These are phyloP conservation scores for Leptomonas seymouri DNA, from an alignment of 208 protist genomes.

Conservation along the genomic window DNA sequence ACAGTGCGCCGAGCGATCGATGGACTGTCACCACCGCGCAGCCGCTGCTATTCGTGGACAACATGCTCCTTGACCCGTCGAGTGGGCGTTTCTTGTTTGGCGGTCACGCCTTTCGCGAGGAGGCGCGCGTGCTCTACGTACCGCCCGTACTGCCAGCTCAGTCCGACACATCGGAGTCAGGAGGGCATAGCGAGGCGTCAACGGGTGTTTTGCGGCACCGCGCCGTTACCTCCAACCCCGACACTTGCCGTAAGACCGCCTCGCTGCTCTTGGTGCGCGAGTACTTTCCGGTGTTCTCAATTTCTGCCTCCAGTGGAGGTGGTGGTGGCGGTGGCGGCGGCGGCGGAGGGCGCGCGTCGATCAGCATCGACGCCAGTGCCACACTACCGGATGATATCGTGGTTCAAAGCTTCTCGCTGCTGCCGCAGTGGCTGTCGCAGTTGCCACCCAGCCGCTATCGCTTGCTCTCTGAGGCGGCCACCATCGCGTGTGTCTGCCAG, in stretches of 20 bases:
- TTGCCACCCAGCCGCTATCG: conserved; percentile 45
- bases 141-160: background rate
- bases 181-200: background rate
- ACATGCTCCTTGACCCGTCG: conserved; percentile 71
- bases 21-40: conserved; percentile 44
- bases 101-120: conserved; percentile 68
- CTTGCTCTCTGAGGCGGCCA: conserved; percentile 27
- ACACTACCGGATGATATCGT: conserved; percentile 6
- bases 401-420: conserved; percentile 75
- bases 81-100: conserved; percentile 59
- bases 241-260: background rate
- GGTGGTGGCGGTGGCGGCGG: too few relatives aligned
- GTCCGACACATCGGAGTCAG: background rate
- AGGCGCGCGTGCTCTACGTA: conserved; percentile 61
- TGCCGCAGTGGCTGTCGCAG: conserved; percentile 36
- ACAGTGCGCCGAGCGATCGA: background rate
- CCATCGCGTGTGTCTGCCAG: conserved; percentile 11
- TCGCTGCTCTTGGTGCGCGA: conserved; percentile 60
- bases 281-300: conserved; percentile 53
- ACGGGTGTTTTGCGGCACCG: background rate
- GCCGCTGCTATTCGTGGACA: conserved; percentile 54
- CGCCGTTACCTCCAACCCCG: background rate
- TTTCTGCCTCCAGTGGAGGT: background rate
- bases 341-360: background rate
- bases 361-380: background rate